These are phyloP conservation scores for Mucor velutinosus DNA, from an alignment of 371 early-diverging fungal species.

Conservation along the genomic window DNA sequence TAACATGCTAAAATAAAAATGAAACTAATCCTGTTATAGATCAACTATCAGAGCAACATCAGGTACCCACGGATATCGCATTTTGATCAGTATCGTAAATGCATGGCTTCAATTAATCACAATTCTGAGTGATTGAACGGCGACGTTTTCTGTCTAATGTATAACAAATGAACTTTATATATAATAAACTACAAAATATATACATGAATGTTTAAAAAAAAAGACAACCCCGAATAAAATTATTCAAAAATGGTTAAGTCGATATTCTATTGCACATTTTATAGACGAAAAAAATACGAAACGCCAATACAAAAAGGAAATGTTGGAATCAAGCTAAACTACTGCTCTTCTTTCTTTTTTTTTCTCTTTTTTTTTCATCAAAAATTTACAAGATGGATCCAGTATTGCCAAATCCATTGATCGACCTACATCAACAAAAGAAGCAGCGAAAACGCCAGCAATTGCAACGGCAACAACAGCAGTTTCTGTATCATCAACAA, in stretches of 20 bases:
- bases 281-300: background rate
- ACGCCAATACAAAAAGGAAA: constrained; percentile 6
- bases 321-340: background rate
- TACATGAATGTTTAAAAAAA: background rate
- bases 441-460: background rate
- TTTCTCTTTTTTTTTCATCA: constrained; percentile 1
- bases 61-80: background rate
- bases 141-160: background rate
- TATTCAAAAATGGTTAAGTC: constrained; percentile 11
- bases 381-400: background rate
- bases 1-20: background rate
- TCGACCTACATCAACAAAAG: constrained; percentile 1
- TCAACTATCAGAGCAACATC: background rate
- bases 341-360: background rate
- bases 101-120: background rate
- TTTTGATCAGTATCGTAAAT: background rate
- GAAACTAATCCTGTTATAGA: background rate
- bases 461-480: background rate
- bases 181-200: background rate
- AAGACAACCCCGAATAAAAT: constrained; percentile 13
- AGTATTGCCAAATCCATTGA: background rate
- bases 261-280: background rate
- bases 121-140: background rate
- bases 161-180: background rate
- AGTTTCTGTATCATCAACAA: background rate